Percentiles rank a stretch among this genome's conserved stretches.
Evolutionary conservation across 441 rosid species (phyloP).

Genomic region (Corymbia citriodora): DNA sequence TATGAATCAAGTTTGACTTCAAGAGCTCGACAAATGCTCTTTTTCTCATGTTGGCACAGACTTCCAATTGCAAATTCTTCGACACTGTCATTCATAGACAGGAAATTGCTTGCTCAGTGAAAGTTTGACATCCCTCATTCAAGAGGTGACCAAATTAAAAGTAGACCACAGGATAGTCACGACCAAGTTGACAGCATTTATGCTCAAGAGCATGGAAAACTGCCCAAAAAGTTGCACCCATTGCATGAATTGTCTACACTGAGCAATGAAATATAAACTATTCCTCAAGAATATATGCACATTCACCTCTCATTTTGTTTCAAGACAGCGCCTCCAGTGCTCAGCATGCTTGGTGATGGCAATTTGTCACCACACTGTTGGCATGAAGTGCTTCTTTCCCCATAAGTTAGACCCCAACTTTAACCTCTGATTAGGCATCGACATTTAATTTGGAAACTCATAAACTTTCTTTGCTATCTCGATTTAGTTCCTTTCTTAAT

Average conservation of each 20-base stretch:
- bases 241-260: neutral
- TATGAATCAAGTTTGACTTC: neutral
- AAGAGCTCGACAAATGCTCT: neutral
- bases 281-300: neutral
- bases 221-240: neutral
- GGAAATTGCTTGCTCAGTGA: neutral
- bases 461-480: conserved; percentile 4
- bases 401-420: neutral
- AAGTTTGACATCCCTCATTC: neutral
- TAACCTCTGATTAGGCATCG: neutral
- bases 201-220: neutral
- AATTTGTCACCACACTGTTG: neutral
- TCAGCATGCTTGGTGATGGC: neutral
- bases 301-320: neutral
- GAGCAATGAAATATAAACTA: neutral
- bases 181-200: neutral
- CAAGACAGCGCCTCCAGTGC: neutral
- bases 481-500: conserved; percentile 11
- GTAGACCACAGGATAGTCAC: neutral
- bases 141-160: neutral
- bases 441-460: neutral
- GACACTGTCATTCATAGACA: neutral
- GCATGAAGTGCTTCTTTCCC: neutral
- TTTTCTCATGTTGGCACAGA: neutral
- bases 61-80: neutral